Conservation (phyloP, 2,329 filamentous ascomycete genomes). For the Penicillium sp. region DNA sequence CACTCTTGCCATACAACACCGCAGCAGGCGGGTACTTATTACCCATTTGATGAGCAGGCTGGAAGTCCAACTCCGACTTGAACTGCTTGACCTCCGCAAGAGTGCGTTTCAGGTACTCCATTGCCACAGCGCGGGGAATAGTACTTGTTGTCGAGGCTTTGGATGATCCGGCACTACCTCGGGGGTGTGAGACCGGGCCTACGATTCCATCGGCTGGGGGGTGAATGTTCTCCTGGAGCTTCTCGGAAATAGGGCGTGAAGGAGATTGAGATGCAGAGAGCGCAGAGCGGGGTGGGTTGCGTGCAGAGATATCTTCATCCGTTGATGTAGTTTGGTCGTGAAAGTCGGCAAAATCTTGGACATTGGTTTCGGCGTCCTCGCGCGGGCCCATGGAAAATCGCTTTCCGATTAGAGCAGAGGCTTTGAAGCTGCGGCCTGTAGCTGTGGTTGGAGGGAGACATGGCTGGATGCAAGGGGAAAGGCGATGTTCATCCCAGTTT, state of each 20-base stretch:
- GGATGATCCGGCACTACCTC: constrained; percentile 26
- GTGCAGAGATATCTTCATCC: constrained; percentile 8
- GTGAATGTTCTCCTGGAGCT: constrained; percentile 18
- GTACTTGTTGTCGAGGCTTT: constrained; percentile 38
- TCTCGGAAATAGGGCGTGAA: constrained; percentile 3
- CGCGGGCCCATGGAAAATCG: constrained; percentile 33
- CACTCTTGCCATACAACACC: constrained; percentile 82
- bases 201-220: constrained; percentile 34
- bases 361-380: constrained; percentile 19
- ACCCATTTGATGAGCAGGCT: constrained; percentile 56
- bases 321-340: constrained; percentile 13
- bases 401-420: constrained; percentile 42
- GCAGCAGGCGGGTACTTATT: constrained; percentile 81
- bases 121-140: constrained; percentile 55
- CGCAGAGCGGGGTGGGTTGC: not conserved
- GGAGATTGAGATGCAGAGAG: not conserved
- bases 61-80: constrained; percentile 70
- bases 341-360: constrained; percentile 19
- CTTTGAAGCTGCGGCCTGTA: constrained; percentile 35
- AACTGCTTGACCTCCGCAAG: constrained; percentile 71
- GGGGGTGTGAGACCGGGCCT: constrained; percentile 26
- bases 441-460: constrained; percentile 58
- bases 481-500: constrained; percentile 74
- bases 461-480: constrained; percentile 75
- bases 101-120: constrained; percentile 72